Evolutionary conservation across 768 basidiomycete species (phyloP).

Genomic region (Boletales sp.): DNA sequence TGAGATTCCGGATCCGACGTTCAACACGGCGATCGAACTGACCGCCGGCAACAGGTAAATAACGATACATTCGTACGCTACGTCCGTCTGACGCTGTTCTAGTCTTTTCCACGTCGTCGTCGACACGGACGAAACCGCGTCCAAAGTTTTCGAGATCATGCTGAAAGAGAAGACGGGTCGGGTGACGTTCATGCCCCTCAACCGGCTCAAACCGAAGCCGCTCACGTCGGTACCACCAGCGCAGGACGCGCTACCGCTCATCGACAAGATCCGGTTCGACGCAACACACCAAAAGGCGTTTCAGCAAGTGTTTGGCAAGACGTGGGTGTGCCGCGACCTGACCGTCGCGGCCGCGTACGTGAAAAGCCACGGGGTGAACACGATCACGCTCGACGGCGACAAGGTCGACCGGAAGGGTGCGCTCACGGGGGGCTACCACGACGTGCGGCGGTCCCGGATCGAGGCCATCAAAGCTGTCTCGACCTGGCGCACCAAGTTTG

Average conservation of each 20-base stretch:
- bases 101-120: conserved; percentile 96
- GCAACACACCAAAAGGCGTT: conserved; percentile 74
- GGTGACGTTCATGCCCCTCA: conserved; percentile 98
- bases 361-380: conserved; percentile 91
- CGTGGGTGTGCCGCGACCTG: conserved; percentile 91
- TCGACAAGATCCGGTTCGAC: conserved; percentile 81
- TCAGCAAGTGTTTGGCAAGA: conserved; percentile 96
- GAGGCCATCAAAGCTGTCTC: conserved; percentile 79
- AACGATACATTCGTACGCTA: neutral
- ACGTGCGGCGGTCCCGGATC: conserved; percentile 83
- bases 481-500: conserved; percentile 70
- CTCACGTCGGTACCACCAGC: conserved; percentile 56
- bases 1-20: conserved; percentile 82
- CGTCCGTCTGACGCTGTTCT: conserved; percentile 2
- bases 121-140: conserved; percentile 92
- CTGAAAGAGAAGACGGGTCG: conserved; percentile 89
- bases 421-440: conserved; percentile 94
- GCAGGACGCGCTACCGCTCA: conserved; percentile 74
- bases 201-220: conserved; percentile 81
- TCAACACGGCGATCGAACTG: conserved; percentile 89
- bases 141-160: conserved; percentile 90
- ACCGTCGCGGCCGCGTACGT: conserved; percentile 92
- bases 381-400: conserved; percentile 96
- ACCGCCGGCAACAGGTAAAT: conserved; percentile 93
- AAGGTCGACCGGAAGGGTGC: conserved; percentile 96